A percentile compares a stretch with the other conserved stretches of the same genome.
Conservation (phyloP, 352 stramenopile species). For the Elongisporangium prolatum region DNA sequence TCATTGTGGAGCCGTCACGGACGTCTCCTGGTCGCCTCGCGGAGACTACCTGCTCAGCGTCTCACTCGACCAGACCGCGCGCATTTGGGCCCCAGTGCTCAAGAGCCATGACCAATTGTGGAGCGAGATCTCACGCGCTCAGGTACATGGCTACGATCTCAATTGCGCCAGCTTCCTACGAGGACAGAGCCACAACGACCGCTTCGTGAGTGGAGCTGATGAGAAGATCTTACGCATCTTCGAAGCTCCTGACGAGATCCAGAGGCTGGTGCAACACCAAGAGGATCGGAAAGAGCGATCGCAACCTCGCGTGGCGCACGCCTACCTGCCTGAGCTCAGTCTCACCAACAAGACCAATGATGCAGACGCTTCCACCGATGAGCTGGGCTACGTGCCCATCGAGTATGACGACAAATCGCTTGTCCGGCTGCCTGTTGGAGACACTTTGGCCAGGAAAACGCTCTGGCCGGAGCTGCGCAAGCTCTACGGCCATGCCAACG, state of each 20-base stretch:
- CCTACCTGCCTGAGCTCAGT: constrained; percentile 72
- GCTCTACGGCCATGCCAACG: constrained; percentile 76
- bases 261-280: constrained; percentile 21
- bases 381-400: constrained; percentile 21
- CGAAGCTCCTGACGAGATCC: constrained; percentile 50
- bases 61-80: constrained; percentile 73
- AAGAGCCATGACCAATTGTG: constrained; percentile 13
- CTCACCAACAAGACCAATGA: constrained; percentile 58
- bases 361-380: not conserved
- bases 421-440: constrained; percentile 47
- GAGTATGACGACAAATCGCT: constrained; percentile 1
- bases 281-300: constrained; percentile 3
- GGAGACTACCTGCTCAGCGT: constrained; percentile 68
- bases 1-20: constrained; percentile 48
- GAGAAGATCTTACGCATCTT: constrained; percentile 84
- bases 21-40: constrained; percentile 56
- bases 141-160: constrained; percentile 81
- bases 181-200: constrained; percentile 17
- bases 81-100: constrained; percentile 33
- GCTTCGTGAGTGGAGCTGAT: constrained; percentile 74
- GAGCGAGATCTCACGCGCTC: constrained; percentile 68
- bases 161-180: constrained; percentile 64
- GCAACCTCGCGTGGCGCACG: constrained; percentile 29
- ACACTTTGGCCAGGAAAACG: constrained; percentile 54
- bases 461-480: constrained; percentile 77